A percentile compares a stretch with the other conserved stretches of the same genome.
These are phyloP conservation scores for Penicillium subrubescens DNA, from an alignment of 495 filamentous ascomycete genomes.

Conservation along the genomic window DNA sequence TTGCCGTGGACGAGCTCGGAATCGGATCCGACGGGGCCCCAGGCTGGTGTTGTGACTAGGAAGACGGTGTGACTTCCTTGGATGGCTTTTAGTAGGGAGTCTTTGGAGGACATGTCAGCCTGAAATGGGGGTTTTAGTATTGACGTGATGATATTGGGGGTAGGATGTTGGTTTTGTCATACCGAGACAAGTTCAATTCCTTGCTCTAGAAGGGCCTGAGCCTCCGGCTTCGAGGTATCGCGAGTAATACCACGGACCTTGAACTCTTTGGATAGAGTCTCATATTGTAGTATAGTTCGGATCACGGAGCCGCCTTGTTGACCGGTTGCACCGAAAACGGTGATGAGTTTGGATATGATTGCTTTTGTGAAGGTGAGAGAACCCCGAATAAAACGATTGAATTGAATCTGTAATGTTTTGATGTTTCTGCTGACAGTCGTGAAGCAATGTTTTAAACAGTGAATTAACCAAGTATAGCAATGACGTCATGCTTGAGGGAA, in stretches of 20 bases:
- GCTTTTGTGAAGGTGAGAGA: neutral
- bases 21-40: neutral
- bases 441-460: neutral
- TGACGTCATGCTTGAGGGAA: neutral
- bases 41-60: neutral
- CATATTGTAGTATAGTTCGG: slow-evolving; percentile 49
- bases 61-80: neutral
- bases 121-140: neutral
- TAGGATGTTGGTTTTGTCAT: neutral
- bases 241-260: slow-evolving; percentile 57
- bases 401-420: neutral
- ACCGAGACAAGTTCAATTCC: slow-evolving; percentile 36
- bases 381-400: neutral
- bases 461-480: neutral
- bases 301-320: slow-evolving; percentile 63
- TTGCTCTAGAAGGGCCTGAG: slow-evolving; percentile 25
- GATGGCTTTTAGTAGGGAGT: neutral
- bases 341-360: slow-evolving; percentile 53
- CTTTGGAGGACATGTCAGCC: neutral
- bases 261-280: slow-evolving; percentile 50
- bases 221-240: slow-evolving; percentile 31
- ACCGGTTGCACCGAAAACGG: slow-evolving; percentile 65
- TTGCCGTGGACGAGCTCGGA: neutral
- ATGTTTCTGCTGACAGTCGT: neutral
- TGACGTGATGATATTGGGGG: neutral